Evolutionary conservation across 305 asterid genomes (phyloP).

Genomic region (Andrographis paniculata): DNA sequence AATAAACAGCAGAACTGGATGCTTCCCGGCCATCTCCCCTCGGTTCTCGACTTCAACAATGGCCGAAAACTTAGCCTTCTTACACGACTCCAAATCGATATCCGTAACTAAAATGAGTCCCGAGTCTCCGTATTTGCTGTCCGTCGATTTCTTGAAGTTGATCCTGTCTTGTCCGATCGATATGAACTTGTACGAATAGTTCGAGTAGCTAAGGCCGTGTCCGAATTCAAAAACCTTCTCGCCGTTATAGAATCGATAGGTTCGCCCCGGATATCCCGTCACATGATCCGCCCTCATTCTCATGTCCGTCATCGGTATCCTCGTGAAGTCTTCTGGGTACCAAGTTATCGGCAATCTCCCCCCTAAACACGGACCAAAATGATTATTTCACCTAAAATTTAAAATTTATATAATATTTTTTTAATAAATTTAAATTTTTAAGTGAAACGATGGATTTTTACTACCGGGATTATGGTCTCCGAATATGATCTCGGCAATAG

Average conservation of each 20-base stretch:
- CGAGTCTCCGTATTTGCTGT: not conserved
- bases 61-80: slow-evolving; percentile 34
- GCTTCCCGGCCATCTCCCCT: slow-evolving; percentile 41
- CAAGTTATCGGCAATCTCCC: slow-evolving; percentile 56
- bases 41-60: slow-evolving; percentile 27
- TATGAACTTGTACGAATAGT: slow-evolving; percentile 40
- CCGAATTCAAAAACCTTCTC: slow-evolving; percentile 54
- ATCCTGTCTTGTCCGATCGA: slow-evolving; percentile 21
- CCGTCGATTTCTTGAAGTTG: slow-evolving; percentile 17
- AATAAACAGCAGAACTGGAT: slow-evolving; percentile 42
- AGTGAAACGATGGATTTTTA: not conserved
- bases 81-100: slow-evolving; percentile 30
- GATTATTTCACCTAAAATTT: too few species aligned
- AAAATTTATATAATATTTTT: too few species aligned
- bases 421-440: not conserved
- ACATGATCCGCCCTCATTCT: slow-evolving; percentile 47
- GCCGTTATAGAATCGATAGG: slow-evolving; percentile 58
- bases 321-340: slow-evolving; percentile 46
- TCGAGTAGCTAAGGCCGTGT: slow-evolving; percentile 70
- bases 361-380: slow-evolving; percentile 21
- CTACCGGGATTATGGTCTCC: slow-evolving; percentile 76
- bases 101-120: slow-evolving; percentile 29
- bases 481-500: slow-evolving; percentile 57
- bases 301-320: slow-evolving; percentile 47
- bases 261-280: slow-evolving; percentile 52